Evolutionary conservation across 73 alveolate species (phyloP), one percentile per base, ranked within the genome.

Genomic region (Stentor roeselii): DNA sequence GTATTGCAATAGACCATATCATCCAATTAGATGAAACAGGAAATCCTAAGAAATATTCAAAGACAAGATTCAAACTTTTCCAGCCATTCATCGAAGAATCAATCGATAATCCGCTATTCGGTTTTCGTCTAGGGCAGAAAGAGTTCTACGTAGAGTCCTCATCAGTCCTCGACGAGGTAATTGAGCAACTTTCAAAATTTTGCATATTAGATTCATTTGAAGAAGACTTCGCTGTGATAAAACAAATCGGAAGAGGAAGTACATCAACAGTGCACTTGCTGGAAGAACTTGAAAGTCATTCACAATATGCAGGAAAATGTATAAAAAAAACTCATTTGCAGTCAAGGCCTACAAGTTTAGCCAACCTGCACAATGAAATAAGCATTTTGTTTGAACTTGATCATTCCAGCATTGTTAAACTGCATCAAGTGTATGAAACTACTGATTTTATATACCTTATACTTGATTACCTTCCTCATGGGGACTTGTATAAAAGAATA

Each of bases 361-460:
- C 15, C 15, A 58, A 58, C 27, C 35, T 84, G 60, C 42, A 75
- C 0, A 84, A 84, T 42, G 89, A 84, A 84, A 84, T 84, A 40
- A 75, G 38, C 0, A 75, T 84, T 3, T 41, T 84, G 87, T 39
- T 84, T 30, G 31, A 84, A 27, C 15, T 84, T 36, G 34, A 75
- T 40, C 89, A 84, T 76, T 59, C 76, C 36, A 83, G 84, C 15
- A 6, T 84, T 0, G 75, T 84, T 14, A 84, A 84, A 40, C 15
- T 84, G 42, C 84, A 83, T 78, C 90, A 88, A 21, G 86, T 41
- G 31, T 89, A 85, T 82, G 96, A 91, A 67, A 92, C 76, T 78
- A 84, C 87, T 15, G 32, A 75, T 3, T 38, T 60, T 30, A 75
- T 91, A 3, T 91, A 74, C 74, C 86, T 91, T 3, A 90, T 89